These are phyloP conservation scores for Vitis labrusca DNA, from an alignment of 164 flowering plant species.

Conservation along the genomic window DNA sequence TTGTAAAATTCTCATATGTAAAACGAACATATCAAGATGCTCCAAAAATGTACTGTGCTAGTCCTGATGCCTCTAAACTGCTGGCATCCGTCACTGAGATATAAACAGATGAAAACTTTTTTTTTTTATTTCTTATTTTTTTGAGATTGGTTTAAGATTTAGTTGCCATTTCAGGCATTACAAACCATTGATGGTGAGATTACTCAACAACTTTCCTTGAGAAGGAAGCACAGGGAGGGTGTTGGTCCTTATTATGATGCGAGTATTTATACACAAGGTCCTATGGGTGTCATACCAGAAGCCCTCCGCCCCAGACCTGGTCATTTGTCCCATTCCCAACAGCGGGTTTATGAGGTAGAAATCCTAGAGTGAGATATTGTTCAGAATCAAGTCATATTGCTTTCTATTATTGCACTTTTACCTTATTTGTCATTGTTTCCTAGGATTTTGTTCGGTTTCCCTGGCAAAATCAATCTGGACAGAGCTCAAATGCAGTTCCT, in stretches of 20 bases:
- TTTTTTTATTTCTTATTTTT: too few relatives aligned
- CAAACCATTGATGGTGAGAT: conserved; percentile 91
- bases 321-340: conserved; percentile 78
- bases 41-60: too few relatives aligned
- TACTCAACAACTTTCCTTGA: conserved; percentile 61
- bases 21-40: too few relatives aligned
- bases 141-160: background rate
- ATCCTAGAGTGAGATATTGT: background rate
- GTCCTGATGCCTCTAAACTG: too few relatives aligned
- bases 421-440: conserved; percentile 3
- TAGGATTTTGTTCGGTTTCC: conserved; percentile 95
- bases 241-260: conserved; percentile 74
- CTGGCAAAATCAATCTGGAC: conserved; percentile 86
- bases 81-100: too few relatives aligned
- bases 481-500: conserved; percentile 52
- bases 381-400: background rate
- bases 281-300: conserved; percentile 75
- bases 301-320: conserved; percentile 95
- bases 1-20: too few relatives aligned
- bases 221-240: conserved; percentile 88
- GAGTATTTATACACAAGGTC: conserved; percentile 63
- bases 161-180: conserved; percentile 49
- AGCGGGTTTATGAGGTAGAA: conserved; percentile 93
- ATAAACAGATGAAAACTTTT: too few relatives aligned
- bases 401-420: background rate